Evolutionary conservation across 192 early-diverging fungal species (phyloP).

Genomic region (Coemansia sp.): DNA sequence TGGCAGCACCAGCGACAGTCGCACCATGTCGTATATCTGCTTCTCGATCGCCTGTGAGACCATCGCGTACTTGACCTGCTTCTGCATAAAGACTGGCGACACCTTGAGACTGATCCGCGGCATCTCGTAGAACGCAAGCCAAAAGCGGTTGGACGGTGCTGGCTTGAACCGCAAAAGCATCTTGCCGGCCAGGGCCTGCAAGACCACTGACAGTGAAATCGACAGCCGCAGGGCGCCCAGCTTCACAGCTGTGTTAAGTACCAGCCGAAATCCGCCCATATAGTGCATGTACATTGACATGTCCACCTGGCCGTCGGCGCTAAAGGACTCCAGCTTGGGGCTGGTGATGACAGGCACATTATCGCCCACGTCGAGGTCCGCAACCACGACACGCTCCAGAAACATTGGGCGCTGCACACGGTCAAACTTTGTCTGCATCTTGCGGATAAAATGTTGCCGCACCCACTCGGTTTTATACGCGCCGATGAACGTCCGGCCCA

Average conservation of each 20-base stretch:
- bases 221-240: conserved; percentile 67
- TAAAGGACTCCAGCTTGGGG: conserved; percentile 67
- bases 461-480: conserved; percentile 60
- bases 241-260: conserved; percentile 66
- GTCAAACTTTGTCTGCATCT: conserved; percentile 59
- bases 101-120: conserved; percentile 70
- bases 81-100: conserved; percentile 78
- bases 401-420: conserved; percentile 63
- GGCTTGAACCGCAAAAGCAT: conserved; percentile 73
- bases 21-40: conserved; percentile 75
- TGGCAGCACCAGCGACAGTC: conserved; percentile 75
- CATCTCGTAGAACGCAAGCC: conserved; percentile 80
- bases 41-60: conserved; percentile 84
- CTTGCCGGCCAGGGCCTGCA: conserved; percentile 70
- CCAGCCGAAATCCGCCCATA: conserved; percentile 68
- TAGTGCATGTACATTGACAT: conserved; percentile 76
- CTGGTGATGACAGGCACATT: conserved; percentile 73
- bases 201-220: conserved; percentile 69
- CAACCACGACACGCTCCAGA: conserved; percentile 75
- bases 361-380: conserved; percentile 72
- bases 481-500: conserved; percentile 76
- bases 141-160: conserved; percentile 75
- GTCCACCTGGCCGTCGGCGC: conserved; percentile 67
- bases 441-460: conserved; percentile 61
- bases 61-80: conserved; percentile 69